Percentiles rank a stretch among this genome's conserved stretches.
phyloP scores from a whole-genome alignment of 1,284 basidiomycete species.

The Takashimella koratensis region DNA sequence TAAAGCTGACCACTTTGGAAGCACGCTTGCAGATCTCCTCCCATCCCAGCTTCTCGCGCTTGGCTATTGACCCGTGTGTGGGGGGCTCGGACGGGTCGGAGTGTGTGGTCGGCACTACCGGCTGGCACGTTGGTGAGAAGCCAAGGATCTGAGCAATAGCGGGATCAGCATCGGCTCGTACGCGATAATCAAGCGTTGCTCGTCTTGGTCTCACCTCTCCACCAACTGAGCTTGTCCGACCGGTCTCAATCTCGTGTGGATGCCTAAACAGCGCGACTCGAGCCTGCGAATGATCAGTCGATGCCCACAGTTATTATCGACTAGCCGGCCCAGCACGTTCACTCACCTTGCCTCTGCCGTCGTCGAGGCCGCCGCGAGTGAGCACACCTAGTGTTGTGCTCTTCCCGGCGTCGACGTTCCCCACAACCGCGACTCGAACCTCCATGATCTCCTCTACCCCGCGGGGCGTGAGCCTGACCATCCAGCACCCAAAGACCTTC shows the following conservation, averaged over 20 bases:
- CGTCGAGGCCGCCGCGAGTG: constrained; percentile 75
- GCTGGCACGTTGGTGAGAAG: constrained; percentile 66
- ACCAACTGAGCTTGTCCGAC: constrained; percentile 89
- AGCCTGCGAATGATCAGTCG: constrained; percentile 51
- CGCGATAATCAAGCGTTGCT: constrained; percentile 6
- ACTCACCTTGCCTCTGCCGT: constrained; percentile 73
- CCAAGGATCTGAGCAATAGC: constrained; percentile 81
- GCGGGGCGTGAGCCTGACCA: constrained; percentile 40
- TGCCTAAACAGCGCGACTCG: constrained; percentile 91
- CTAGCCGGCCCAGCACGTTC: not conserved
- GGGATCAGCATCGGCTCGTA: too few species aligned
- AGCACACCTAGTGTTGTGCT: constrained; percentile 77
- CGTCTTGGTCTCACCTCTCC: constrained; percentile 63
- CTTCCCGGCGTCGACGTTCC: constrained; percentile 83
- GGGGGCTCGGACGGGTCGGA: constrained; percentile 66
- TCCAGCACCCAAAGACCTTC: constrained; percentile 35
- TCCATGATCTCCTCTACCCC: constrained; percentile 58
- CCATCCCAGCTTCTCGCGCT: constrained; percentile 86
- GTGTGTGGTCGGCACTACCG: constrained; percentile 65
- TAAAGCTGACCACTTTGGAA: constrained; percentile 93
- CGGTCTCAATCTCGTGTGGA: constrained; percentile 96
- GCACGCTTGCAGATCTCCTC: constrained; percentile 90
- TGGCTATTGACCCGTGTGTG: constrained; percentile 57
- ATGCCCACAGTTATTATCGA: not conserved
- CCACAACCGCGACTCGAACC: constrained; percentile 90